Base-by-base conservation (phyloP, 768 basidiomycete genomes). In the Mycena pura region DNA sequence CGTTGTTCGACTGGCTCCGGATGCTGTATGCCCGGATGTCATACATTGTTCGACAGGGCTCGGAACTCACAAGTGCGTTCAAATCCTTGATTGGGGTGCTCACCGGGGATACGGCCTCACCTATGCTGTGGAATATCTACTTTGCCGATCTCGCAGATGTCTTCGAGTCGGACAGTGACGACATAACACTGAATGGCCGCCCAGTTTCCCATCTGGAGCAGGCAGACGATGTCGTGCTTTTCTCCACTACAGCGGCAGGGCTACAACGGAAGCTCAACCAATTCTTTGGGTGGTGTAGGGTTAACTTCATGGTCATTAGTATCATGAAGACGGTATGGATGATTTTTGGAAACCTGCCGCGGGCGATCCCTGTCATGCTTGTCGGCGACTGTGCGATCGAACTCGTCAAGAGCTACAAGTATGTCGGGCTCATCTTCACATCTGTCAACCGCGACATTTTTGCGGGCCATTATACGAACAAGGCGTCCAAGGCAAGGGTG, bases 1-100 rank as follows among this genome's bases (percentile, higher is more conserved):
- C 57, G 13, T 34, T 71, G 14, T 72, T 72, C 63, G 71, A 74
- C 54, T 72, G 71, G 71, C 60, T 72, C 2, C 52, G 66, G 8
- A 67, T 57, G 44, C 46, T 71, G 19, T 71, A 72, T 50, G n/a
- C 19, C 5, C 36, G 57, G n/a, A 70, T 70, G 66, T 15, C 41
- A 1, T 72, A 69, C 54, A 41, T 61, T 6, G 67, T 69, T 2
- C 34, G 38, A 27, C 62, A 64, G 27, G 59, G 47, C 4, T 43
- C 40, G 2, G 61, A 60, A 14, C 11, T 60, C 22, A 52, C 68
- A 13, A 31, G 38, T 6, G 25, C 54, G 2, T 72, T 73, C 56
- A 29, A 49, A 25, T 68, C 69, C 1, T 47, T 48, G 10, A 70
- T 70, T 27, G 70, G 72, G 17, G 54, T 73, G 0, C 59, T 73